Evolutionary conservation across 1,139 yeast genomes (phyloP).

Genomic region (Candida sp.): DNA sequence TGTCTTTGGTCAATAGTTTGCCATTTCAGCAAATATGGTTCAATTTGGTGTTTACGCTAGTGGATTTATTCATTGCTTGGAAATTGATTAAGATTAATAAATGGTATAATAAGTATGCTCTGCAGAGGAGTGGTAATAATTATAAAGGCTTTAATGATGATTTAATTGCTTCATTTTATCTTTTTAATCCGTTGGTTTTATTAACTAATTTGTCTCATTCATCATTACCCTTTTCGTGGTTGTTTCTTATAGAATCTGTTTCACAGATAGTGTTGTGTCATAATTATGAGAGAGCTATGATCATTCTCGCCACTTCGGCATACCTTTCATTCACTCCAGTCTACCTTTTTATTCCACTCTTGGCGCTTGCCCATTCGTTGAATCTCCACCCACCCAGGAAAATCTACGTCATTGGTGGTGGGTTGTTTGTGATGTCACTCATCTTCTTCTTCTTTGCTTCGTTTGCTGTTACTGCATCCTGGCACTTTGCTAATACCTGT

Average conservation of each 20-base stretch:
- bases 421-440: constrained; percentile 21
- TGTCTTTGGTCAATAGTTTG: constrained; percentile 35
- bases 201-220: constrained; percentile 70
- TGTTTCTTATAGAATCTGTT: constrained; percentile 53
- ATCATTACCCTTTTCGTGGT: constrained; percentile 58
- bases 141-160: constrained; percentile 30
- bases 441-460: constrained; percentile 34
- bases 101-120: constrained; percentile 41
- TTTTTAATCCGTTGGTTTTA: constrained; percentile 77
- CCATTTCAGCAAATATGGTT: constrained; percentile 18
- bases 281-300: constrained; percentile 43
- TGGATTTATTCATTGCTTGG: constrained; percentile 42
- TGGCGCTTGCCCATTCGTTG: constrained; percentile 30
- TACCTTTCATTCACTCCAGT: constrained; percentile 64
- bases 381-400: constrained; percentile 9
- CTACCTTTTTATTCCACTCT: constrained; percentile 55
- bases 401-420: constrained; percentile 21
- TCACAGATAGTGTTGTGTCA: constrained; percentile 47
- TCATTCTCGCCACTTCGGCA: constrained; percentile 59
- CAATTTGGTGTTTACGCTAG: constrained; percentile 34
- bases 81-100: constrained; percentile 36
- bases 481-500: constrained; percentile 54
- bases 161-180: constrained; percentile 58
- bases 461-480: constrained; percentile 27
- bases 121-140: constrained; percentile 13